phyloP scores from a whole-genome alignment of 176 grass and related monocot species.

The Oryza brachyantha region DNA sequence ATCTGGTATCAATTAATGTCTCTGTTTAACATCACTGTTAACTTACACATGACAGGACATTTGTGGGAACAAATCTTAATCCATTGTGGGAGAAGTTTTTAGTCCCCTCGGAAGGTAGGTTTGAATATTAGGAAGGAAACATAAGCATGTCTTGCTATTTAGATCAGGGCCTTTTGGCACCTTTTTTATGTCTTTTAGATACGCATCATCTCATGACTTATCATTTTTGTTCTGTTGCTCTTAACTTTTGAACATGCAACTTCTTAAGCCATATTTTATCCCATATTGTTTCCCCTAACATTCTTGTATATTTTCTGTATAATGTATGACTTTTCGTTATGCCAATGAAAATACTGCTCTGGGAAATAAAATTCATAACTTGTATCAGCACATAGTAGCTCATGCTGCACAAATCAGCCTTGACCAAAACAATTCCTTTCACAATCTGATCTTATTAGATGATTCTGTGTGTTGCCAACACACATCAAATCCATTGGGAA shows the following conservation, averaged over 20 bases:
- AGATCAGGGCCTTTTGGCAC: background rate
- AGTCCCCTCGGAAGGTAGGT: conserved; percentile 67
- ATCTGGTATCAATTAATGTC: background rate
- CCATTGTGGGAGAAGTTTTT: conserved; percentile 81
- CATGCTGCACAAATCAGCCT: background rate
- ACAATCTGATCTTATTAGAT: conserved; percentile 43
- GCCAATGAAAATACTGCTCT: conserved; percentile 1
- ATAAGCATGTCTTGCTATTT: background rate
- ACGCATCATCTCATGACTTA: background rate
- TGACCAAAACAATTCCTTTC: conserved; percentile 28
- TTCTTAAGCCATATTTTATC: background rate
- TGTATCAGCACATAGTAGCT: background rate
- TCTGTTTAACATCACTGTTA: background rate
- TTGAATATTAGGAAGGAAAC: conserved; percentile 20
- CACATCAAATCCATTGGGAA: conserved; percentile 77
- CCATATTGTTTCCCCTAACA: background rate
- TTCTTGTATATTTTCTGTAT: background rate
- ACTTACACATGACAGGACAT: conserved; percentile 64
- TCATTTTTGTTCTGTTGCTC: background rate
- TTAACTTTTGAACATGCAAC: background rate
- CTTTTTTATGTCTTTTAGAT: background rate
- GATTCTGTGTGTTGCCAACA: conserved; percentile 70
- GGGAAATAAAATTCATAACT: background rate
- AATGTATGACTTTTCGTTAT: background rate
- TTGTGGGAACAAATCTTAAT: conserved; percentile 95